phyloP scores from a whole-genome alignment of 2,329 filamentous ascomycete genomes.

The Epichloe hybrida region DNA sequence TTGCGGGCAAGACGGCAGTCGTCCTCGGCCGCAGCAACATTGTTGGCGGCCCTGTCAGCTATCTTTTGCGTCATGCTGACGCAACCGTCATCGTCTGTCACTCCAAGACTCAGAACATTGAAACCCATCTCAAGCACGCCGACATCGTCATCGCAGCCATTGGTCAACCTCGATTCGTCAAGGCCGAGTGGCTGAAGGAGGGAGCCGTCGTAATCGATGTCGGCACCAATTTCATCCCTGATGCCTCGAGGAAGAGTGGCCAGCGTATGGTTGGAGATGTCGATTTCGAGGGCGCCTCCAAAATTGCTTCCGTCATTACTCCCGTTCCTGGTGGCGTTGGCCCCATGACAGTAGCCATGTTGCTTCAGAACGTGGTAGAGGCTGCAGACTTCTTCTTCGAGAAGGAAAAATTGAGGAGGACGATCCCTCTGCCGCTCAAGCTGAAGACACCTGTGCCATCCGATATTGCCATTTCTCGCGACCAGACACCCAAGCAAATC shows the following conservation, averaged over 20 bases:
- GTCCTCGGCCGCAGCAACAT: slow-evolving; percentile 94
- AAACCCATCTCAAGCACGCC: slow-evolving; percentile 63
- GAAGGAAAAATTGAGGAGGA: slow-evolving; percentile 64
- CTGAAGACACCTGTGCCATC: slow-evolving; percentile 75
- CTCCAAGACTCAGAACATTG: slow-evolving; percentile 65
- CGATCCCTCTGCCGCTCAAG: slow-evolving; percentile 73
- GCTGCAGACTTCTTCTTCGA: slow-evolving; percentile 73
- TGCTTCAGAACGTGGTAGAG: slow-evolving; percentile 88
- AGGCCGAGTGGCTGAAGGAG: slow-evolving; percentile 90
- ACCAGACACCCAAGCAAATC: slow-evolving; percentile 85
- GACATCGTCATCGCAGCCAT: slow-evolving; percentile 90
- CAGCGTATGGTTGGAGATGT: slow-evolving; percentile 90
- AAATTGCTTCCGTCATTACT: slow-evolving; percentile 87
- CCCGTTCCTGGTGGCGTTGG: slow-evolving; percentile 94
- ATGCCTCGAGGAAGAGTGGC: slow-evolving; percentile 81
- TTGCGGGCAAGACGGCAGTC: slow-evolving; percentile 84
- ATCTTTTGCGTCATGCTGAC: slow-evolving; percentile 86
- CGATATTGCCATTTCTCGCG: slow-evolving; percentile 82
- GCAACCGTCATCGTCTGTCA: slow-evolving; percentile 96
- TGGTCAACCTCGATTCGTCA: slow-evolving; percentile 74
- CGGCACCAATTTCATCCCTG: slow-evolving; percentile 89
- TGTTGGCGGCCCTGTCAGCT: slow-evolving; percentile 92
- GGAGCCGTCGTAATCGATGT: slow-evolving; percentile 96
- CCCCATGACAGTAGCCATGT: slow-evolving; percentile 98
- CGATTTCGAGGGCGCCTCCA: slow-evolving; percentile 69